Conservation (phyloP, 371 early-diverging fungal species). For the Lichtheimia corymbifera region DNA sequence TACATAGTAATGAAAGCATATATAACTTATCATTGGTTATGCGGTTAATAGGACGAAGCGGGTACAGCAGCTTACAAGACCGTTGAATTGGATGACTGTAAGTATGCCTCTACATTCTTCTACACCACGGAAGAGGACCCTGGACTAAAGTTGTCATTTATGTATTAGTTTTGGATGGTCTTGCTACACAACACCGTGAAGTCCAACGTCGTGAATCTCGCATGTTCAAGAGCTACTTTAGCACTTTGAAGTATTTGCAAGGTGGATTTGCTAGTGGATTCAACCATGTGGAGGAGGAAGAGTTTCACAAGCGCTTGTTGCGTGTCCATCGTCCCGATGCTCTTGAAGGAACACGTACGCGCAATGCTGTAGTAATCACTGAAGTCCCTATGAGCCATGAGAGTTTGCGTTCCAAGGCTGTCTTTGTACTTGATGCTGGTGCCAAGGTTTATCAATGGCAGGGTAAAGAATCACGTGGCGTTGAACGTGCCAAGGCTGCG, state of each 20-base stretch:
- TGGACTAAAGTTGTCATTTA: not conserved
- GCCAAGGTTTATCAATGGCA: conserved; percentile 76
- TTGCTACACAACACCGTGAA: conserved; percentile 81
- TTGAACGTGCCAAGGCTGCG: conserved; percentile 76
- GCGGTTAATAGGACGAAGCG: conserved; percentile 62
- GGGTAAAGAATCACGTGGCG: conserved; percentile 62
- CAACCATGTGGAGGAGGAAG: conserved; percentile 66
- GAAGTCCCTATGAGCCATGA: conserved; percentile 60
- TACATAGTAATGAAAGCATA: conserved; percentile 13
- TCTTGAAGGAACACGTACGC: conserved; percentile 42
- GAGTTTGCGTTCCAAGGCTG: conserved; percentile 74
- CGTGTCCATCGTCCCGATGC: conserved; percentile 60
- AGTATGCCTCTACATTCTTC: conserved; percentile 15
- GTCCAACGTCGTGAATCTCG: conserved; percentile 68
- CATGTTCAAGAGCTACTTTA: conserved; percentile 71
- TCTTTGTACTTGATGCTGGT: conserved; percentile 79
- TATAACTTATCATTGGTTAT: conserved; percentile 8
- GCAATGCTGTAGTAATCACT: conserved; percentile 57
- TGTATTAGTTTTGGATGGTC: conserved; percentile 58
- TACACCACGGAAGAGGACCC: not conserved
- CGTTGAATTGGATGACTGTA: conserved; percentile 85
- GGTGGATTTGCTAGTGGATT: conserved; percentile 86
- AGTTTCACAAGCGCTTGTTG: conserved; percentile 63
- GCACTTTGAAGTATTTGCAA: conserved; percentile 50
- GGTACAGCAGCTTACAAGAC: conserved; percentile 92